phyloP scores from a whole-genome alignment of 805 yeast genomes.

The Starmerella kuoi region DNA sequence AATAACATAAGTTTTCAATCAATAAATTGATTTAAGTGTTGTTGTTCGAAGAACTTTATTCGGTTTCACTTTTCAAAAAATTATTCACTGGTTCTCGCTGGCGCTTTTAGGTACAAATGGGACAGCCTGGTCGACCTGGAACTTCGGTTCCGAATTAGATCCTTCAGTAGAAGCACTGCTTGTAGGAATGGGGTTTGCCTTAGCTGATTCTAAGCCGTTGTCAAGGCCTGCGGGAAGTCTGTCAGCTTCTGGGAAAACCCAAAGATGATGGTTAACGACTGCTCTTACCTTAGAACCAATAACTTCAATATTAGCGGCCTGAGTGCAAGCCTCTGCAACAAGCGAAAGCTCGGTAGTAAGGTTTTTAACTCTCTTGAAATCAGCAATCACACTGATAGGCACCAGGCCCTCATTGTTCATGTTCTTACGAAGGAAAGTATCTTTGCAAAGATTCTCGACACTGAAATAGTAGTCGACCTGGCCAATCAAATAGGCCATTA shows the following conservation, averaged over 20 bases:
- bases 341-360: slow-evolving; percentile 44
- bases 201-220: slow-evolving; percentile 25
- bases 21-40: too few relatives aligned
- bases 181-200: slow-evolving; percentile 10
- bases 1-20: too few relatives aligned
- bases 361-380: slow-evolving; percentile 64
- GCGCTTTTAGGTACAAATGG: slow-evolving; percentile 27
- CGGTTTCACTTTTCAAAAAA: too few relatives aligned
- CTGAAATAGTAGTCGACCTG: slow-evolving; percentile 90
- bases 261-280: slow-evolving; percentile 43
- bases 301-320: slow-evolving; percentile 43
- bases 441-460: slow-evolving; percentile 74
- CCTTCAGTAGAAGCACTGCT: slow-evolving; percentile 2
- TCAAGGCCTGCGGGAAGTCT: slow-evolving; percentile 39
- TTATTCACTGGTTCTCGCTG: too few relatives aligned
- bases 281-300: slow-evolving; percentile 50
- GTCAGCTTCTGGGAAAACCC: slow-evolving; percentile 52
- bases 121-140: slow-evolving; percentile 30
- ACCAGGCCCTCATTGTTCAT: slow-evolving; percentile 72
- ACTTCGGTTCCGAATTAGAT: slow-evolving; percentile 21
- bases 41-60: too few relatives aligned
- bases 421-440: slow-evolving; percentile 65
- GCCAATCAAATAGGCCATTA: slow-evolving; percentile 27
- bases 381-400: slow-evolving; percentile 47
- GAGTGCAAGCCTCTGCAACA: slow-evolving; percentile 43